Evolutionary conservation across 2,329 filamentous ascomycete genomes (phyloP).

Genomic region (Orbilia javanica): DNA sequence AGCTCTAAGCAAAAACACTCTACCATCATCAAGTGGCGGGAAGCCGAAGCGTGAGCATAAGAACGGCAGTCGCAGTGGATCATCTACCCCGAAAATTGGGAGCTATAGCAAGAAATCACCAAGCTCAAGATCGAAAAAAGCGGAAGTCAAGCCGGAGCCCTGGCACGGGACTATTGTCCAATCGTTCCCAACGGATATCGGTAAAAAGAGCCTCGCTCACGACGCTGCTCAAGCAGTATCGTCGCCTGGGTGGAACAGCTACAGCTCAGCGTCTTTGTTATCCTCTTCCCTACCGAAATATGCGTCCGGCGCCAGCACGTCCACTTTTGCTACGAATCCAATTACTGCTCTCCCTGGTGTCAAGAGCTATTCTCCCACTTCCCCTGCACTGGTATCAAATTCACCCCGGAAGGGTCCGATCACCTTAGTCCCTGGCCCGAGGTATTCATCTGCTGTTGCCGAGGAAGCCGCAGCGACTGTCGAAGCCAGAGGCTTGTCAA

Average conservation of each 20-base stretch:
- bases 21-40: slow-evolving; percentile 47
- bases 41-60: slow-evolving; percentile 54
- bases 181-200: slow-evolving; percentile 42
- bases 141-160: slow-evolving; percentile 50
- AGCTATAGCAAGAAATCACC: slow-evolving; percentile 56
- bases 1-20: slow-evolving; percentile 54
- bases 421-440: slow-evolving; percentile 43
- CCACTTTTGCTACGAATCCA: slow-evolving; percentile 49
- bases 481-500: slow-evolving; percentile 49
- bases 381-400: slow-evolving; percentile 39
- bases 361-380: slow-evolving; percentile 54
- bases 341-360: slow-evolving; percentile 53
- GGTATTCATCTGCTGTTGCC: slow-evolving; percentile 51
- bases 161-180: slow-evolving; percentile 54
- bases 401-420: slow-evolving; percentile 51
- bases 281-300: slow-evolving; percentile 55
- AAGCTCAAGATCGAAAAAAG: slow-evolving; percentile 51
- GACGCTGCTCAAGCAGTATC: slow-evolving; percentile 52
- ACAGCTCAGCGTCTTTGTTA: slow-evolving; percentile 45
- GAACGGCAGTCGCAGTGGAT: slow-evolving; percentile 47
- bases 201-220: slow-evolving; percentile 39
- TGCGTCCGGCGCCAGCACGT: slow-evolving; percentile 53
- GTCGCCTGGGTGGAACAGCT: slow-evolving; percentile 55
- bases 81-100: slow-evolving; percentile 53
- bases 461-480: slow-evolving; percentile 46